Conservation (phyloP, 2,329 filamentous ascomycete species). For the Fusarium compactum region DNA sequence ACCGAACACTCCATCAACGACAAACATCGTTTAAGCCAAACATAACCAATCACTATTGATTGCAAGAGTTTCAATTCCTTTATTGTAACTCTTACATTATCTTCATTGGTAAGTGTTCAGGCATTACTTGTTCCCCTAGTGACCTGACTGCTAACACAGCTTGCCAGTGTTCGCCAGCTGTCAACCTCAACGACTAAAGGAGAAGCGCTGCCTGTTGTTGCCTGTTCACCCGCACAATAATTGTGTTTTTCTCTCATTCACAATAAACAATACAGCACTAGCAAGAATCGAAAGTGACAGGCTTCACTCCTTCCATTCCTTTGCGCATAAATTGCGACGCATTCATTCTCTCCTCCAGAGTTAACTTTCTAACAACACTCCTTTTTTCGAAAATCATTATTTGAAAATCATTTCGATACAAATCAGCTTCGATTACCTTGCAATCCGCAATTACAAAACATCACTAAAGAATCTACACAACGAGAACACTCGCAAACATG, state of each 20-base stretch:
- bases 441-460: slow-evolving; percentile 9
- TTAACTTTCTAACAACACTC: slow-evolving; percentile 28
- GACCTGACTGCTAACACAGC: slow-evolving; percentile 10
- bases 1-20: slow-evolving; percentile 21
- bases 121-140: slow-evolving; percentile 1
- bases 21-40: slow-evolving; percentile 16
- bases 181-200: slow-evolving; percentile 13
- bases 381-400: slow-evolving; percentile 20
- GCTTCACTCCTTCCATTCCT: slow-evolving; percentile 33
- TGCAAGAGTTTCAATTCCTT: not conserved
- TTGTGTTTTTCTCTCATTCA: slow-evolving; percentile 18
- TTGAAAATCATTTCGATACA: slow-evolving; percentile 23
- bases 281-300: slow-evolving; percentile 25
- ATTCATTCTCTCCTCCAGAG: slow-evolving; percentile 32
- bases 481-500: slow-evolving; percentile 35
- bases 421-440: slow-evolving; percentile 12
- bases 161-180: slow-evolving; percentile 43
- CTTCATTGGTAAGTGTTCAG: slow-evolving; percentile 29
- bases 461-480: slow-evolving; percentile 8
- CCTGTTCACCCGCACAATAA: slow-evolving; percentile 33
- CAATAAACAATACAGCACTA: slow-evolving; percentile 31
- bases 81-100: slow-evolving; percentile 4
- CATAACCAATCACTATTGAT: slow-evolving; percentile 13
- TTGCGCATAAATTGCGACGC: slow-evolving; percentile 31
- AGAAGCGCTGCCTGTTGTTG: slow-evolving; percentile 23